These are phyloP conservation scores for Chaetomium olivaceum DNA, from an alignment of 2,329 filamentous ascomycete genomes.

Conservation along the genomic window DNA sequence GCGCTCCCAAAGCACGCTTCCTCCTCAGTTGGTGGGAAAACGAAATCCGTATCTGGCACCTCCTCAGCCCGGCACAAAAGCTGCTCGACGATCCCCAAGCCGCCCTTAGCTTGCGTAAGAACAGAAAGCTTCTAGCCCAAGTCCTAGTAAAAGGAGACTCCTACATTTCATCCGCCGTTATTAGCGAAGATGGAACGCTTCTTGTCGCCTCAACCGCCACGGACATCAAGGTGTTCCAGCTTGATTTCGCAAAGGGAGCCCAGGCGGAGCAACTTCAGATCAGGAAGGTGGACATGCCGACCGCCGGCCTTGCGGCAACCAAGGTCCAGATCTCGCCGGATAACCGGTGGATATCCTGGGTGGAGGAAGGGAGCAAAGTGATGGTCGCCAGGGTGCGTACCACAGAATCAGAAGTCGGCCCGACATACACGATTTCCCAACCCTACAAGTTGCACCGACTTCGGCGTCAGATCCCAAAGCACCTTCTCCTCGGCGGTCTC, in stretches of 20 bases:
- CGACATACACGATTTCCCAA: constrained; percentile 45
- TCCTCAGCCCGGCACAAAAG: constrained; percentile 49
- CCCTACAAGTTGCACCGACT: constrained; percentile 54
- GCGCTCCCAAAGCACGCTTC: constrained; percentile 71
- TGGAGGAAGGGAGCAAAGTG: constrained; percentile 62
- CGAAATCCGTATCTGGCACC: constrained; percentile 79
- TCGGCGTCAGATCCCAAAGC: constrained; percentile 55
- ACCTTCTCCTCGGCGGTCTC: constrained; percentile 62
- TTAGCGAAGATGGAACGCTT: constrained; percentile 70
- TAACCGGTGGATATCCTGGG: constrained; percentile 66
- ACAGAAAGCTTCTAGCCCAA: constrained; percentile 67
- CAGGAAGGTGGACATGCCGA: constrained; percentile 66
- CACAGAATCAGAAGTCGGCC: constrained; percentile 38
- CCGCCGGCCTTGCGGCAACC: constrained; percentile 63
- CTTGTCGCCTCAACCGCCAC: constrained; percentile 74
- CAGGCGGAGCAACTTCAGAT: constrained; percentile 66
- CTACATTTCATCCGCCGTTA: constrained; percentile 69
- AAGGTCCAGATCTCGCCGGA: constrained; percentile 69
- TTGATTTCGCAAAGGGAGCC: constrained; percentile 55
- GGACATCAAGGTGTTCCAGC: constrained; percentile 75
- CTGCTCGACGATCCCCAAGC: constrained; percentile 47
- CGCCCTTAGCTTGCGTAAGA: constrained; percentile 49
- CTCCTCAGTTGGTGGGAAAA: constrained; percentile 91
- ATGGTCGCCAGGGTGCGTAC: constrained; percentile 52
- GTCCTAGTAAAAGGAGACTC: constrained; percentile 73